These are phyloP conservation scores for Mycena capillaripes DNA, from an alignment of 768 basidiomycete genomes.

Conservation along the genomic window DNA sequence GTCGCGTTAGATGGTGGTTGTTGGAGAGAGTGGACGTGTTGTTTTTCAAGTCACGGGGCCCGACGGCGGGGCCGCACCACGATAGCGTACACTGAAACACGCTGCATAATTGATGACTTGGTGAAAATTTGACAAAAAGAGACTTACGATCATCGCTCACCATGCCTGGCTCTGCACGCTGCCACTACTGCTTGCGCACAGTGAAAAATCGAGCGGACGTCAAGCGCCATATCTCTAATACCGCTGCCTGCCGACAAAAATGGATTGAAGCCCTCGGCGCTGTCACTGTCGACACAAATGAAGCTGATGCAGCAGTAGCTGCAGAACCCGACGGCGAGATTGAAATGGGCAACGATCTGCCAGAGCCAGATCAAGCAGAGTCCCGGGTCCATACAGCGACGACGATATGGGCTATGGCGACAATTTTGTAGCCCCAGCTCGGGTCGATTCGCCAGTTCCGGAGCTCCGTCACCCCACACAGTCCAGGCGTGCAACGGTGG, in stretches of 20 bases:
- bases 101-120: neutral
- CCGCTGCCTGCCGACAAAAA: too few species aligned
- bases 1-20: conserved; percentile 11
- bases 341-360: too few species aligned
- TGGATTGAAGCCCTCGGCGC: too few species aligned
- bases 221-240: neutral
- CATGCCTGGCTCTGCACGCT: neutral
- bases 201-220: neutral
- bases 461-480: neutral
- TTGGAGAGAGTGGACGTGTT: neutral
- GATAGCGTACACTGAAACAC: neutral
- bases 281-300: too few species aligned
- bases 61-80: neutral
- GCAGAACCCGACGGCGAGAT: too few species aligned
- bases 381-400: neutral
- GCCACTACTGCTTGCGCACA: neutral
- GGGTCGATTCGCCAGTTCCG: neutral
- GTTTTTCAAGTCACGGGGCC: neutral
- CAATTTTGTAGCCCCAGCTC: neutral
- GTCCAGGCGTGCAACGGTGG: neutral
- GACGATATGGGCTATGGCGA: neutral
- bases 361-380: too few species aligned
- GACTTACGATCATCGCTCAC: neutral
- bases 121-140: neutral
- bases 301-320: too few species aligned